These are phyloP conservation scores for Pneumocystis wakefieldiae DNA, from an alignment of 1,139 yeast species.

Conservation along the genomic window DNA sequence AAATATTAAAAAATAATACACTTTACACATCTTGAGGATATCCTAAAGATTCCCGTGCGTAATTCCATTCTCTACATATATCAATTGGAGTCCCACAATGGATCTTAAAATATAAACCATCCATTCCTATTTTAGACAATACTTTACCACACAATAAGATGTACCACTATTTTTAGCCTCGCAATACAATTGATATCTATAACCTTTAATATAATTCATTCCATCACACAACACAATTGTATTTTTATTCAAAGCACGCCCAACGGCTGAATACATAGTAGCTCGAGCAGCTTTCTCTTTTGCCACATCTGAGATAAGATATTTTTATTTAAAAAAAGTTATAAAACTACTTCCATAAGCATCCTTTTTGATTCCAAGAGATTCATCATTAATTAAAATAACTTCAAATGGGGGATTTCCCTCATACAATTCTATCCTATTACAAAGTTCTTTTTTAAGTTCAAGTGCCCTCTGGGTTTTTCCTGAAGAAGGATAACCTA, in stretches of 20 bases:
- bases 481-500: slow-evolving; percentile 80
- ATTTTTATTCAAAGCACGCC: slow-evolving; percentile 53
- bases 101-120: slow-evolving; percentile 21
- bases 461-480: slow-evolving; percentile 59
- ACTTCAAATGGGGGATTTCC: slow-evolving; percentile 44
- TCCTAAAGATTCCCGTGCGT: slow-evolving; percentile 15
- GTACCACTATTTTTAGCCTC: slow-evolving; percentile 79
- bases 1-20: not conserved
- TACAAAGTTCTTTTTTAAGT: slow-evolving; percentile 37
- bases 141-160: slow-evolving; percentile 48
- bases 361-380: slow-evolving; percentile 53
- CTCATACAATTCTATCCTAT: slow-evolving; percentile 27
- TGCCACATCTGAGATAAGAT: slow-evolving; percentile 32
- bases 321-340: not conserved
- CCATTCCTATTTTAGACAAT: not conserved
- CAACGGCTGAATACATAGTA: slow-evolving; percentile 74
- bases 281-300: slow-evolving; percentile 75
- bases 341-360: slow-evolving; percentile 33
- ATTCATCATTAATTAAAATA: slow-evolving; percentile 60
- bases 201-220: slow-evolving; percentile 83
- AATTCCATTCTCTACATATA: slow-evolving; percentile 50
- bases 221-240: slow-evolving; percentile 74
- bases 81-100: slow-evolving; percentile 60
- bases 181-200: slow-evolving; percentile 82
- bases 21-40: slow-evolving; percentile 8